Evolutionary conservation across 2,329 filamentous ascomycete species (phyloP).

Genomic region (Purpureocillium takamizusanense): DNA sequence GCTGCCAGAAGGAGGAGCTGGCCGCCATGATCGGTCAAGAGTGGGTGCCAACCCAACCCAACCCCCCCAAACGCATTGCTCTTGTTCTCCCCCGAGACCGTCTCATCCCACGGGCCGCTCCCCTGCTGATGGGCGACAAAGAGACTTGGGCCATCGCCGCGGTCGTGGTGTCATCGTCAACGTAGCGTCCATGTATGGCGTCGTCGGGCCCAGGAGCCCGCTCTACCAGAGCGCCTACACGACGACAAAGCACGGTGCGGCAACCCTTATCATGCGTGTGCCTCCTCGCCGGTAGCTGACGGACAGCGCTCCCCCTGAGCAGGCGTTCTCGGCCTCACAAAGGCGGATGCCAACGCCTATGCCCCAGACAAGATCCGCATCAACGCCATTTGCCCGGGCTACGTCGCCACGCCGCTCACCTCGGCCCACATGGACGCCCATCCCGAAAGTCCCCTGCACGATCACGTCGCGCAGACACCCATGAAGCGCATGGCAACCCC

Average conservation of each 20-base stretch:
- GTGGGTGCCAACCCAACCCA: too few relatives aligned
- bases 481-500: conserved; percentile 34
- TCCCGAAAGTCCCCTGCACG: conserved; percentile 19
- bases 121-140: not conserved
- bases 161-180: conserved; percentile 46
- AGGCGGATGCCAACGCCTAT: conserved; percentile 44
- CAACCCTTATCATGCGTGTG: not conserved
- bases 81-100: too few relatives aligned
- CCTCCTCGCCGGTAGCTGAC: not conserved
- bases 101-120: too few relatives aligned
- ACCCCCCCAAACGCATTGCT: too few relatives aligned
- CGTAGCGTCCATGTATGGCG: conserved; percentile 40
- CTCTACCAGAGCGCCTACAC: conserved; percentile 37
- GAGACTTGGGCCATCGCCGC: conserved; percentile 24
- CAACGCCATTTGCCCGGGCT: conserved; percentile 52
- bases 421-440: conserved; percentile 13
- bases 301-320: not conserved
- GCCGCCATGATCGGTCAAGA: conserved; percentile 42
- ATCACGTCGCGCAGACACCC: conserved; percentile 34
- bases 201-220: conserved; percentile 27
- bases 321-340: conserved; percentile 41
- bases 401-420: conserved; percentile 32
- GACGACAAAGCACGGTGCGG: conserved; percentile 39
- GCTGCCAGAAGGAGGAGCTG: conserved; percentile 46
- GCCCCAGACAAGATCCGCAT: conserved; percentile 42